Base-by-base conservation (phyloP, 179 eudicot genomes). In the Beta macrorhiza region DNA sequence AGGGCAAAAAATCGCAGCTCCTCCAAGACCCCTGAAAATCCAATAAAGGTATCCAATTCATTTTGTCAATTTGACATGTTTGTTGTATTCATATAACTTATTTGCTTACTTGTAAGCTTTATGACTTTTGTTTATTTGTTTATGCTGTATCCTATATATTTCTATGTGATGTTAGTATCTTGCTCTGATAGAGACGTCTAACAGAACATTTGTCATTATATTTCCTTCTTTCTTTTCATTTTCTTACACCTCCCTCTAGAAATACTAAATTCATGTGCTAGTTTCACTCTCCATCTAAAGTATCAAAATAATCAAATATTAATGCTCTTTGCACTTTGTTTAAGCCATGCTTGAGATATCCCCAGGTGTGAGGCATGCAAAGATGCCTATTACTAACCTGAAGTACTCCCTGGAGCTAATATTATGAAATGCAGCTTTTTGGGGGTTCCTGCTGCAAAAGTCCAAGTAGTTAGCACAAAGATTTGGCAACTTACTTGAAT, bases 1-100 rank as follows among this genome's bases (percentile, higher is more conserved):
- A 86, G 98, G 83, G 95, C 90, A 29, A 96, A 96, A 88, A 96
- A 96, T 67, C 96, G 97, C 49, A 83, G 92, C 86, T 92, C 97
- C 25, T 91, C 99, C 64, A 96, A 92, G 84, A 97, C 99, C 72
- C 98, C 98, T n/a, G 99, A 96, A 72, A 96, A 96, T 88, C 95
- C 97, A 49, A 96, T 96, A 77, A 96, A 96, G 98, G 99, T 96
- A 81, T 80, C 80, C 64, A 22, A 83, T 42, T 20, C 49, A 9
- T 69, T 45, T 59, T 55, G 22, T 52, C 37, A 25, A 25, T 25
- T 25, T 25, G 58, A 20, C 29, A 42, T 47, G 2, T 69, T 59
- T 74, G 65, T 59, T 44, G 6, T 57, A 16, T 65, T 20, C 7
- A 42, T 71, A 20, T 12, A 4, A 10, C 47, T 32, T 51, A 15